A percentile compares a stretch with the other conserved stretches of the same genome.
Conservation (phyloP, 1,284 basidiomycete species). For the Porogramme epimiltina region DNA sequence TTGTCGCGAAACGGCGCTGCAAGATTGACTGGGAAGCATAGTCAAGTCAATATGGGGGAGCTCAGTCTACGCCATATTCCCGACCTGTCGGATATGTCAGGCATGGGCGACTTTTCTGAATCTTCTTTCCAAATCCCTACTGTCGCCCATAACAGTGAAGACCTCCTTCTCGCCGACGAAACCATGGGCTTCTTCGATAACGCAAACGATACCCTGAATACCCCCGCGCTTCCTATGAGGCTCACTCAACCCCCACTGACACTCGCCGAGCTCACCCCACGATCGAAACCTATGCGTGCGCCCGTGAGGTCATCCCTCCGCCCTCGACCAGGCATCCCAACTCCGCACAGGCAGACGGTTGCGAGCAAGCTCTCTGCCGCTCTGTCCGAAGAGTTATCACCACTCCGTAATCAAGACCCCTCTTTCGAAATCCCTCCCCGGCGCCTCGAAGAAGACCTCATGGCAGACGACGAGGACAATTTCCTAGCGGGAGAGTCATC, state of each 20-base stretch:
- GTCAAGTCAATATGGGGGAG: slow-evolving; percentile 16
- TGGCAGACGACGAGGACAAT: slow-evolving; percentile 15
- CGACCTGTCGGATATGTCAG: slow-evolving; percentile 25
- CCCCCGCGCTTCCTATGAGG: slow-evolving; percentile 15
- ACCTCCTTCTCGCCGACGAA: slow-evolving; percentile 30
- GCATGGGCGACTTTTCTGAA: slow-evolving; percentile 27
- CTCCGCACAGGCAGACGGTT: slow-evolving; percentile 25
- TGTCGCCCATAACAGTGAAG: slow-evolving; percentile 17
- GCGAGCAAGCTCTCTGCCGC: slow-evolving; percentile 24
- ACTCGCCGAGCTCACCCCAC: slow-evolving; percentile 31
- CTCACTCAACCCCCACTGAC: slow-evolving; percentile 21
- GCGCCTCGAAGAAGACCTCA: slow-evolving; percentile 8
- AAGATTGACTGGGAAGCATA: too few species aligned
- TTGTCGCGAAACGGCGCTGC: too few species aligned
- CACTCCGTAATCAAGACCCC: slow-evolving; percentile 21
- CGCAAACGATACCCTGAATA: slow-evolving; percentile 21
- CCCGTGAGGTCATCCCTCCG: slow-evolving; percentile 24
- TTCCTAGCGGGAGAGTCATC: slow-evolving; percentile 16
- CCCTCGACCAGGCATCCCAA: slow-evolving; percentile 24
- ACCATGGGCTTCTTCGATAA: slow-evolving; percentile 27
- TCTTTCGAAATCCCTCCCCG: slow-evolving; percentile 26
- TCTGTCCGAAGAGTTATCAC: slow-evolving; percentile 29
- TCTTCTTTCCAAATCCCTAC: slow-evolving; percentile 34
- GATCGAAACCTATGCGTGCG: slow-evolving; percentile 21
- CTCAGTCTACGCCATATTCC: slow-evolving; percentile 30